Evolutionary conservation across 1,284 basidiomycete genomes (phyloP), one percentile per base, ranked within the genome.

Genomic region (Fomitopsis palustris): DNA sequence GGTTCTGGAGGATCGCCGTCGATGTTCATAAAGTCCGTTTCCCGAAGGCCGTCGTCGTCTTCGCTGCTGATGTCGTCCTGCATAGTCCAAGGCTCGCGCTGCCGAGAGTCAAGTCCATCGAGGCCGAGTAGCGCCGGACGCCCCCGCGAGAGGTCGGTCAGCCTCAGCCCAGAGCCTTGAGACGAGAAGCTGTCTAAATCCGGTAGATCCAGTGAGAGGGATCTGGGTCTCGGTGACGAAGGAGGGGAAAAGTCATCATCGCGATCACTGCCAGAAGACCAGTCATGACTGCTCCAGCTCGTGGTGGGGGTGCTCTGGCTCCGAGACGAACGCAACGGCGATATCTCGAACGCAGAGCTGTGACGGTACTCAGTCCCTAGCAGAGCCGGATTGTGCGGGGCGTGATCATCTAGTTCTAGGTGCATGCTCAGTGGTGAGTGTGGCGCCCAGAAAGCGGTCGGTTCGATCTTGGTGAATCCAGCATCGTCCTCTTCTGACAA

Each of bases 371-470:
- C 58, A 8, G 21, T 27, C n/a, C 41, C 41, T 16, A 51, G 7
- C 2, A 56, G 27, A 25, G 53, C 58, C 8, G 54, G 49, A 53
- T 59, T 54, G 19, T 39, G 27, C 12, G 56, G 35, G 4, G 53
- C 21, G 17, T 43, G 51, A 31, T 55, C 29, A 33, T 61, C 60
- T 14, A 53, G 29, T 17, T 23, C n/a, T 31, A 56, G 25, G 23
- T 54, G 35, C 39, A 68, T 61, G 51, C 62, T 65, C 54, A 63
- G 42, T 19, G 67, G 65, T 21, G 67, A 66, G 8, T 63, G 60
- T 9, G 58, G 61, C 39, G 55, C 56, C 67, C 67, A 66, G 25
- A 58, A 61, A 21, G 65, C 56, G n/a, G 57, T 63, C 27, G 67
- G 64, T 51, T 68, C 67, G n/a, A 68, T 62, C 62, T 60, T 59